phyloP scores from a whole-genome alignment of 306 rosid genomes.

The Arachis hypogaea region DNA sequence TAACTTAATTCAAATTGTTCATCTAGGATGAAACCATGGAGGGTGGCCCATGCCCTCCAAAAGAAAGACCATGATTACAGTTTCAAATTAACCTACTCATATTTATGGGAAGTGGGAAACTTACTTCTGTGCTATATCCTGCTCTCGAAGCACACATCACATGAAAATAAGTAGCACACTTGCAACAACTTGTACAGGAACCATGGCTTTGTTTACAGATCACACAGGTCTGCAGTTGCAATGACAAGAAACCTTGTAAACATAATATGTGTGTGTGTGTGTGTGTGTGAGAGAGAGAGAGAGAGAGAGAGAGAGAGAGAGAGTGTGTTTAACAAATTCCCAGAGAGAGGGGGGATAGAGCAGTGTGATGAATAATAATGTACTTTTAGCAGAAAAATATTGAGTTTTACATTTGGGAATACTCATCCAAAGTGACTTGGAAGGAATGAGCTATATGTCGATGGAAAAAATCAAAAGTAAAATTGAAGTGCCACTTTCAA shows the following conservation, averaged over 20 bases:
- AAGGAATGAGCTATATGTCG: slow-evolving; percentile 10
- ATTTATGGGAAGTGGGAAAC: slow-evolving; percentile 40
- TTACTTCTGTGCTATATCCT: slow-evolving; percentile 95
- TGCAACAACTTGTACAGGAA: slow-evolving; percentile 89
- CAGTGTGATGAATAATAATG: background rate
- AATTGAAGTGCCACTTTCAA: background rate
- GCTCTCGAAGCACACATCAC: slow-evolving; percentile 88
- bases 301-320: slow-evolving; percentile 6
- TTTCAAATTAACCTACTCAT: slow-evolving; percentile 21
- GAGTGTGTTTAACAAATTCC: background rate
- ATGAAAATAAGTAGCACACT: slow-evolving; percentile 89
- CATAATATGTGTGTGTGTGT: background rate
- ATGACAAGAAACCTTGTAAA: slow-evolving; percentile 36
- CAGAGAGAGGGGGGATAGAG: slow-evolving; percentile 11
- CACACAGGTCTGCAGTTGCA: slow-evolving; percentile 70
- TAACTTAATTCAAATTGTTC: slow-evolving; percentile 25
- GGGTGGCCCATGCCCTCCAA: slow-evolving; percentile 21
- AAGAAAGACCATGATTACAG: slow-evolving; percentile 1
- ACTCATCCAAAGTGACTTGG: slow-evolving; percentile 37
- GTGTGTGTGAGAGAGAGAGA: background rate
- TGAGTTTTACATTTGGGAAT: slow-evolving; percentile 16
- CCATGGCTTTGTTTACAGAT: slow-evolving; percentile 93
- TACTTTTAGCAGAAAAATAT: slow-evolving; percentile 22
- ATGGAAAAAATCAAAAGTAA: background rate
- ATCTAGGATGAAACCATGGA: slow-evolving; percentile 25